phyloP scores from a whole-genome alignment of 805 yeast species.

The Cyberlindnera veronae region DNA sequence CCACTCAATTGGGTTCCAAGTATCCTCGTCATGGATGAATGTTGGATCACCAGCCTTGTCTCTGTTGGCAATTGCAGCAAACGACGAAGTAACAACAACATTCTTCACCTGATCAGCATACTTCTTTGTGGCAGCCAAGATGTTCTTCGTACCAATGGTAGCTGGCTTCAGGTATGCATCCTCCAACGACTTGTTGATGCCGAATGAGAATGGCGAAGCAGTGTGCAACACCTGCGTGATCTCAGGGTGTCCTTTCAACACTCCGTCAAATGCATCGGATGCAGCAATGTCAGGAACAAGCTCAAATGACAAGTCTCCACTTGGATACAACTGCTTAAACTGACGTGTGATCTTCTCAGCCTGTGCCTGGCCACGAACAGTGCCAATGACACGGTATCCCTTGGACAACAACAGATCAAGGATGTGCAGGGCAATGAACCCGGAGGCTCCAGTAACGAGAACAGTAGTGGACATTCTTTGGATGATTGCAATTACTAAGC shows the following conservation, averaged over 20 bases:
- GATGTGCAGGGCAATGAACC: slow-evolving; percentile 43
- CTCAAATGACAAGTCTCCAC: slow-evolving; percentile 38
- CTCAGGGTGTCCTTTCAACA: slow-evolving; percentile 45
- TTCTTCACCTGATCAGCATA: slow-evolving; percentile 40
- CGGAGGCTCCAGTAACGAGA: slow-evolving; percentile 41
- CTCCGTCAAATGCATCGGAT: slow-evolving; percentile 43
- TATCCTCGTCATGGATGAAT: slow-evolving; percentile 39
- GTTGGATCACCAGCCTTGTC: slow-evolving; percentile 34
- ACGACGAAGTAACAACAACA: slow-evolving; percentile 52
- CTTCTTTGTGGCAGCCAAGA: slow-evolving; percentile 46
- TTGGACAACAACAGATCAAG: slow-evolving; percentile 33
- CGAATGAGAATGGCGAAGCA: slow-evolving; percentile 55
- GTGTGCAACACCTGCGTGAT: slow-evolving; percentile 54
- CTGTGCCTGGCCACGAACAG: slow-evolving; percentile 29
- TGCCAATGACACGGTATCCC: slow-evolving; percentile 39
- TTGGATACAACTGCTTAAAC: slow-evolving; percentile 30
- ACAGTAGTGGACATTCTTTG: slow-evolving; percentile 1
- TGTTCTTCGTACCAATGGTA: slow-evolving; percentile 48
- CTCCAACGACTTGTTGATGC: slow-evolving; percentile 39
- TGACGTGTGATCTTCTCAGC: slow-evolving; percentile 32
- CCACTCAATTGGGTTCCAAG: slow-evolving; percentile 53
- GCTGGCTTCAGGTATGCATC: slow-evolving; percentile 56
- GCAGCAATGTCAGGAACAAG: slow-evolving; percentile 46
- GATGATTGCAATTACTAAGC: too few relatives aligned
- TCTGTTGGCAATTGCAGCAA: slow-evolving; percentile 41